Conservation (phyloP, 495 filamentous ascomycete species). For the Trichocladium uniseriatum region DNA sequence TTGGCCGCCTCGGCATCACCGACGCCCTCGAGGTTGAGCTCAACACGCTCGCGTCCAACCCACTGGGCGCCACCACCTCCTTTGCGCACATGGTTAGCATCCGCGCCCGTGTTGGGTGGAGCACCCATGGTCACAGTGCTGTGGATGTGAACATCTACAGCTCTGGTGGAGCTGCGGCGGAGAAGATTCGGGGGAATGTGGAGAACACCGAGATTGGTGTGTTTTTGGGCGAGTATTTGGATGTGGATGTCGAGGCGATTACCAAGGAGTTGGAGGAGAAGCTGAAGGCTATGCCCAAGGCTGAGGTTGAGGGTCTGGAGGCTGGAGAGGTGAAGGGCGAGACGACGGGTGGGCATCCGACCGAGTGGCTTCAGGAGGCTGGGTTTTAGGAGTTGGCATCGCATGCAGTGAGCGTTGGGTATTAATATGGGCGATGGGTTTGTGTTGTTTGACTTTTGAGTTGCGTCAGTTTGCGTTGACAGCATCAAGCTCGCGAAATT, state of each 20-base stretch:
- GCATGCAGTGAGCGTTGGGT: background rate
- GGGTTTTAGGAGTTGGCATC: background rate
- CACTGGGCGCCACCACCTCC: constrained; percentile 42
- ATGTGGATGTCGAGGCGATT: constrained; percentile 64
- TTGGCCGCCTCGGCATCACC: constrained; percentile 60
- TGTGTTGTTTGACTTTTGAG: background rate
- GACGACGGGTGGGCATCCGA: constrained; percentile 8
- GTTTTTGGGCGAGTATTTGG: constrained; percentile 72
- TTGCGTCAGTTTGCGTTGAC: background rate
- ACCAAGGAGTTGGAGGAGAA: constrained; percentile 65
- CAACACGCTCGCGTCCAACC: constrained; percentile 47
- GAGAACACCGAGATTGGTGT: constrained; percentile 90
- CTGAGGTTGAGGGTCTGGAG: constrained; percentile 3
- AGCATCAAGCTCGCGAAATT: background rate
- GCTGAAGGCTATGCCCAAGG: constrained; percentile 18
- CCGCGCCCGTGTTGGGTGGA: constrained; percentile 86
- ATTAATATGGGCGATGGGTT: background rate
- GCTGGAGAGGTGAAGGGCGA: constrained; percentile 5
- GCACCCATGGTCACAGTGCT: constrained; percentile 77
- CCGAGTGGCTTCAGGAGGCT: constrained; percentile 8
- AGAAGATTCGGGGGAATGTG: constrained; percentile 64
- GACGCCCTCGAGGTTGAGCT: constrained; percentile 69
- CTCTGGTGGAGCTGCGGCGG: constrained; percentile 41
- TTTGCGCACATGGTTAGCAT: constrained; percentile 81
- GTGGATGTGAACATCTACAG: constrained; percentile 92